A percentile compares a stretch with the other conserved stretches of the same genome.
These are phyloP conservation scores for Penicillium paneum DNA, from an alignment of 2,329 filamentous ascomycete genomes.

Conservation along the genomic window DNA sequence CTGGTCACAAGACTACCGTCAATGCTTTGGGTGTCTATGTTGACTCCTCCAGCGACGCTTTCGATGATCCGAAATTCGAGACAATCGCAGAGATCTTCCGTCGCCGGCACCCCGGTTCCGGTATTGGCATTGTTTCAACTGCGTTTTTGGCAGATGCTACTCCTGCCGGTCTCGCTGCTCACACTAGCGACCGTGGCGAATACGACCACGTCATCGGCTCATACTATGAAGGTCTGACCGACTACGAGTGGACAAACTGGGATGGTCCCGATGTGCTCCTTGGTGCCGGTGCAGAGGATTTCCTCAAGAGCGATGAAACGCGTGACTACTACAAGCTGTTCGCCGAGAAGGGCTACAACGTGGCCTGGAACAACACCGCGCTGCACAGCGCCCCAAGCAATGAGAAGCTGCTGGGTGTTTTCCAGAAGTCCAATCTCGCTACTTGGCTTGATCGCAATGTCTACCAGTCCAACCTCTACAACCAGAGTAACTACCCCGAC, in stretches of 20 bases:
- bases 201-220: constrained; percentile 73
- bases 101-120: constrained; percentile 60
- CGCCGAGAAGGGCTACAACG: constrained; percentile 65
- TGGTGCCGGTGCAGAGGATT: constrained; percentile 78
- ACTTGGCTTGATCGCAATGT: constrained; percentile 86
- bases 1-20: constrained; percentile 78
- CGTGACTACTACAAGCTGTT: constrained; percentile 68
- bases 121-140: constrained; percentile 69
- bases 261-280: constrained; percentile 77
- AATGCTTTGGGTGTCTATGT: constrained; percentile 79
- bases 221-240: constrained; percentile 69
- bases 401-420: constrained; percentile 71
- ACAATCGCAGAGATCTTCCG: constrained; percentile 70
- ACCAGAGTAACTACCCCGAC: constrained; percentile 65
- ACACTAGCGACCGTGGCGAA: constrained; percentile 66
- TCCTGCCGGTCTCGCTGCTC: constrained; percentile 69
- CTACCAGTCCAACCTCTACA: constrained; percentile 67
- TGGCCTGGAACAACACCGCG: constrained; percentile 71
- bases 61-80: constrained; percentile 84
- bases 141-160: constrained; percentile 74
- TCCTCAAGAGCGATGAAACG: constrained; percentile 61
- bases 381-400: constrained; percentile 57
- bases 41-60: constrained; percentile 68
- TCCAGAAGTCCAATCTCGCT: constrained; percentile 69
- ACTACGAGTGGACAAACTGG: constrained; percentile 77